A percentile compares a stretch with the other conserved stretches of the same genome.
phyloP scores from a whole-genome alignment of 2,329 filamentous ascomycete genomes.

The Aspergillus neotritici region DNA sequence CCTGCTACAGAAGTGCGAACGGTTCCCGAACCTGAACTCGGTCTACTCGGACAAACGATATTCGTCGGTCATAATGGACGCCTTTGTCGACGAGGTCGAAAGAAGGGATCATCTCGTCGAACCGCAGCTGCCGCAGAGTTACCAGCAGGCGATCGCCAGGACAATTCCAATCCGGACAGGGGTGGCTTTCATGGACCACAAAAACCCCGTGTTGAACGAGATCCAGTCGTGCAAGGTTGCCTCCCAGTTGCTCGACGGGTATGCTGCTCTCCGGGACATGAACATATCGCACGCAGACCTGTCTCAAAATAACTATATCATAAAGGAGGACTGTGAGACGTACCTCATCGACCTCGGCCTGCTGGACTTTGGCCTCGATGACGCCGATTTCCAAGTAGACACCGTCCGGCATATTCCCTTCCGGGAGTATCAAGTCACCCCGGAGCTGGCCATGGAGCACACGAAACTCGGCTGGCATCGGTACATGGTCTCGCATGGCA shows the following conservation, averaged over 20 bases:
- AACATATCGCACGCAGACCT: conserved; percentile 24
- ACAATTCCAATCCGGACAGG: conserved; percentile 12
- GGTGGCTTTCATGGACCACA: conserved; percentile 9
- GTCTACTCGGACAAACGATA: conserved; percentile 23
- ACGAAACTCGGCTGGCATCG: conserved; percentile 2
- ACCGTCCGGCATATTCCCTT: conserved; percentile 11
- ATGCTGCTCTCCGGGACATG: conserved; percentile 26
- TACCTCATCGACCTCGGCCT: conserved; percentile 9
- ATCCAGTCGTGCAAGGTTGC: conserved; percentile 25
- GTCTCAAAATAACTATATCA: conserved; percentile 25
- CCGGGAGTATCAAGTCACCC: conserved; percentile 24
- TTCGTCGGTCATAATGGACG: conserved; percentile 25
- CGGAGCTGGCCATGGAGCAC: conserved; percentile 20
- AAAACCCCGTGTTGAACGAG: conserved; percentile 19
- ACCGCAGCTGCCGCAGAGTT: not conserved
- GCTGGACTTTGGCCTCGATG: conserved; percentile 6
- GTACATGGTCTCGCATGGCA: too few species aligned
- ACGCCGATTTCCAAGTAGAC: conserved; percentile 5
- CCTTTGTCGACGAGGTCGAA: conserved; percentile 16
- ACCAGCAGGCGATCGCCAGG: not conserved
- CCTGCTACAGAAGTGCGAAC: conserved; percentile 17
- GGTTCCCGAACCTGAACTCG: conserved; percentile 25
- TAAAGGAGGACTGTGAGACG: conserved; percentile 24
- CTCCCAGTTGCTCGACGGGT: conserved; percentile 24
- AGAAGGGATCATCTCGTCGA: not conserved